Base-by-base conservation (phyloP, 805 yeast species). In the Priceomyces haplophilus region DNA sequence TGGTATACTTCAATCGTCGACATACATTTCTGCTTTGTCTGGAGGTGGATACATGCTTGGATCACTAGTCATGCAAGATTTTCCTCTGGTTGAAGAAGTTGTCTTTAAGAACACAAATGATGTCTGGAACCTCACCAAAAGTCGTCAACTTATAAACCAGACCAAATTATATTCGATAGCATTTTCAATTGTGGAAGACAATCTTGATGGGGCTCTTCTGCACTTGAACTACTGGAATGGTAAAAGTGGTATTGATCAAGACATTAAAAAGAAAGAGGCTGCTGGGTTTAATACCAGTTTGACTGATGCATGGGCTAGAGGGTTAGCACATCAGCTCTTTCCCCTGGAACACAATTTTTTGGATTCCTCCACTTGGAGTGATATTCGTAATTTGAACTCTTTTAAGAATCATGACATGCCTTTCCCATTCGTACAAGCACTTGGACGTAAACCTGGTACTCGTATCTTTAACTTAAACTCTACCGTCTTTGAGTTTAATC, bases 31-130 rank as follows among this genome's bases (percentile, higher is more conserved):
- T 4, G 95, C 91, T 7, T 73, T 88, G 29, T 82, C 90, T 12
- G 96, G 96, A 24, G 96, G 96, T 20, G 76, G 85, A 11, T 88
- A 95, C 95, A 67, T 86, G 38, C 69, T 87, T 20, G 83, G 87
- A 1, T 75, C 90, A 7, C 61, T 88, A 23, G 79, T 77, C 0
- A 69, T 76, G 56, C 85, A 88, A 58, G 80, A 82, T 56, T 88
- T 85, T 82, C 79, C 89, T 7, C 69, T 85, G 10, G 79, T 87
- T 18, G 82, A 81, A 50, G 79, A 70, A 2, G 76, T 87, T 18
- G 67, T 67, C 2, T 45, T 62, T 32, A 61, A 63, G 16, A 48
- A 65, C 40, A 56, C 59, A 3, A 35, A 59, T 38, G 64, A 64
- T 44, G 39, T 64, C 7, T 69, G 72, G 75, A 64, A 67, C 46